Conservation (phyloP, 148 eudicot species). For the Suaeda aralocaspica region DNA sequence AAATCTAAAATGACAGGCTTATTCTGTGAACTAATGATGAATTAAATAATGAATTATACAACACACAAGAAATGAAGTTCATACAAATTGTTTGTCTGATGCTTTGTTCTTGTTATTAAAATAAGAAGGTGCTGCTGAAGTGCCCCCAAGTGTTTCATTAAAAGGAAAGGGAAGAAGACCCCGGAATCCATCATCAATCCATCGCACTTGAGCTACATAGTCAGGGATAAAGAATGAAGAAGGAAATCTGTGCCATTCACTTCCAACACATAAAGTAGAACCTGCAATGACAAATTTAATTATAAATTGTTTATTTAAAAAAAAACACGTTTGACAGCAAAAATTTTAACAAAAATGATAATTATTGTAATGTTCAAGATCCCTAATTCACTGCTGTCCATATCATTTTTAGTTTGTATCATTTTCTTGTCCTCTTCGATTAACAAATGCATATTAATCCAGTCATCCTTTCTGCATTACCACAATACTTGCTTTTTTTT, state of each 20-base stretch:
- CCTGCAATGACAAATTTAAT: slow-evolving; percentile 51
- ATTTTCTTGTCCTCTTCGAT: not conserved
- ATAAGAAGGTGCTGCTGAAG: slow-evolving; percentile 85
- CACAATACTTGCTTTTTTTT: not conserved
- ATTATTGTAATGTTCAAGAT: not conserved
- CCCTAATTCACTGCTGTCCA: too few relatives aligned
- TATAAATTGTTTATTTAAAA: too few relatives aligned
- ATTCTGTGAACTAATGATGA: not conserved
- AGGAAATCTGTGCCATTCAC: slow-evolving; percentile 98
- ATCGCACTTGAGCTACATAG: slow-evolving; percentile 67
- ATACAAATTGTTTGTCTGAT: slow-evolving; percentile 79
- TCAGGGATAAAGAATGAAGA: slow-evolving; percentile 97
- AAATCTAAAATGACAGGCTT: not conserved
- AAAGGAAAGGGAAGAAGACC: slow-evolving; percentile 96
- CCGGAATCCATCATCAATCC: slow-evolving; percentile 95
- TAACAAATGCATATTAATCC: not conserved
- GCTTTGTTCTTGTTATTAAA: slow-evolving; percentile 96
- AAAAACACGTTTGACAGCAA: not conserved
- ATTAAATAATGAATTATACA: not conserved
- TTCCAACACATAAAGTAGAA: slow-evolving; percentile 87
- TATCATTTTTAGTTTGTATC: too few relatives aligned
- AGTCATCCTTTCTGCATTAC: not conserved
- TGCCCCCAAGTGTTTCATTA: slow-evolving; percentile 87
- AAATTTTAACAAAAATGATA: not conserved
- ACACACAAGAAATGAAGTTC: not conserved